phyloP scores from a whole-genome alignment of 2,329 filamentous ascomycete genomes.

The Monosporascus sp. region DNA sequence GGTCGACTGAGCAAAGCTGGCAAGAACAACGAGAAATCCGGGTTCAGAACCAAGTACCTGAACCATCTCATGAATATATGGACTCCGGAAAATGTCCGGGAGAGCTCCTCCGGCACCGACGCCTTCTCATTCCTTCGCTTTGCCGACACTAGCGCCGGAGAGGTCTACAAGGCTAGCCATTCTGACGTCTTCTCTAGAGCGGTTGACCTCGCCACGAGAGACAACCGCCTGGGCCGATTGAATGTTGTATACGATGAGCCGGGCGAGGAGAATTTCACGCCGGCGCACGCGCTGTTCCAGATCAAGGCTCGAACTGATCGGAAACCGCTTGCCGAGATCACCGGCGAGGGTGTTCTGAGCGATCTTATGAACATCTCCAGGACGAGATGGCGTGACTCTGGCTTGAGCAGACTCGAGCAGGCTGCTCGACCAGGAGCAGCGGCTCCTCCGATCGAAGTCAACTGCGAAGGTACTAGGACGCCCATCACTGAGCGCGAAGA shows the following conservation, averaged over 20 bases:
- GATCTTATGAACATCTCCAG: constrained; percentile 76
- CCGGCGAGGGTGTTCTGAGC: constrained; percentile 65
- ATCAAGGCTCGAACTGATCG: constrained; percentile 67
- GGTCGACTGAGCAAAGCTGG: constrained; percentile 73
- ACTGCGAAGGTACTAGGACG: constrained; percentile 63
- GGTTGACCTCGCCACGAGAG: constrained; percentile 49
- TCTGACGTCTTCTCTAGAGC: constrained; percentile 70
- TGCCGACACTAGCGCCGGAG: constrained; percentile 67
- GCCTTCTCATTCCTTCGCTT: constrained; percentile 91
- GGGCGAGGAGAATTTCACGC: constrained; percentile 57
- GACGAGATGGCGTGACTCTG: constrained; percentile 59
- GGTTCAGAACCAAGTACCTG: constrained; percentile 74
- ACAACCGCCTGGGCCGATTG: constrained; percentile 59
- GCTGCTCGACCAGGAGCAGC: constrained; percentile 73
- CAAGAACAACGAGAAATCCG: constrained; percentile 66
- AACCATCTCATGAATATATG: constrained; percentile 86
- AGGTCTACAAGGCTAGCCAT: constrained; percentile 66
- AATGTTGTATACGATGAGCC: constrained; percentile 66
- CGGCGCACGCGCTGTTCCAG: constrained; percentile 74
- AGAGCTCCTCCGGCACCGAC: constrained; percentile 54
- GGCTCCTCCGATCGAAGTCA: constrained; percentile 80
- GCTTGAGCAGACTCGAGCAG: constrained; percentile 73
- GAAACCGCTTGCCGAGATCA: constrained; percentile 62
- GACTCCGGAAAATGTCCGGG: constrained; percentile 69
- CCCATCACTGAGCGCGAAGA: constrained; percentile 61